Evolutionary conservation across 2,329 filamentous ascomycete species (phyloP).

Genomic region (Rhexocercosporidium sp.): DNA sequence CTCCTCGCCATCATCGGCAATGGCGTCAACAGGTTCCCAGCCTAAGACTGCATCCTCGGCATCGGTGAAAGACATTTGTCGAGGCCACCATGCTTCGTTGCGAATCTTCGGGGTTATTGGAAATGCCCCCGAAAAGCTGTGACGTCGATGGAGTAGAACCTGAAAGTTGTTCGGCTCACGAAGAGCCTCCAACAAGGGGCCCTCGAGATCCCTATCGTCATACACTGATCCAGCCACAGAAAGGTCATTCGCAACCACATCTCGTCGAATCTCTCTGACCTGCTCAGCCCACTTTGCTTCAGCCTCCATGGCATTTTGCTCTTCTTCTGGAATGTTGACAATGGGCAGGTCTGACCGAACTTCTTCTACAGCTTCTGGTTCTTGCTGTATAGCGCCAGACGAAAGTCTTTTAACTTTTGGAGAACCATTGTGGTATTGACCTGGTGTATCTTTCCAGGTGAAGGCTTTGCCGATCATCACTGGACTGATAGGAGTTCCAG

Average conservation of each 20-base stretch:
- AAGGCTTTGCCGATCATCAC: conserved; percentile 55
- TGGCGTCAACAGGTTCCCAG: conserved; percentile 63
- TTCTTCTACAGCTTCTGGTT: conserved; percentile 26
- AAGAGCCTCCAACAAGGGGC: conserved; percentile 56
- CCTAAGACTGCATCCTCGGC: conserved; percentile 75
- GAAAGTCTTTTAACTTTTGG: conserved; percentile 33
- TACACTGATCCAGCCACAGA: conserved; percentile 65
- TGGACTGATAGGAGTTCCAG: conserved; percentile 33
- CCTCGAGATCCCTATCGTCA: conserved; percentile 63
- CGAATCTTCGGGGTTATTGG: conserved; percentile 42
- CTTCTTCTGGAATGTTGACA: conserved; percentile 20
- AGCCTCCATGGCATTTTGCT: conserved; percentile 29
- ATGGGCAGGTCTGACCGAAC: conserved; percentile 20
- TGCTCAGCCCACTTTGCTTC: conserved; percentile 40
- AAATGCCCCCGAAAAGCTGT: conserved; percentile 55
- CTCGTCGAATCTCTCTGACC: conserved; percentile 51
- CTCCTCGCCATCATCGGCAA: conserved; percentile 45
- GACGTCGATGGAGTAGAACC: conserved; percentile 64
- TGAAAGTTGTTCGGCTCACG: conserved; percentile 50
- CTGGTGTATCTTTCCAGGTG: conserved; percentile 68
- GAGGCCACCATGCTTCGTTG: conserved; percentile 69
- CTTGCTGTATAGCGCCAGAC: conserved; percentile 16
- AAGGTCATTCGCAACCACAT: conserved; percentile 50
- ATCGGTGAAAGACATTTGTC: conserved; percentile 75
- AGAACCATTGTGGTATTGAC: conserved; percentile 55